Conservation (phyloP, 305 asterid genomes). For the Rubia balearica region DNA sequence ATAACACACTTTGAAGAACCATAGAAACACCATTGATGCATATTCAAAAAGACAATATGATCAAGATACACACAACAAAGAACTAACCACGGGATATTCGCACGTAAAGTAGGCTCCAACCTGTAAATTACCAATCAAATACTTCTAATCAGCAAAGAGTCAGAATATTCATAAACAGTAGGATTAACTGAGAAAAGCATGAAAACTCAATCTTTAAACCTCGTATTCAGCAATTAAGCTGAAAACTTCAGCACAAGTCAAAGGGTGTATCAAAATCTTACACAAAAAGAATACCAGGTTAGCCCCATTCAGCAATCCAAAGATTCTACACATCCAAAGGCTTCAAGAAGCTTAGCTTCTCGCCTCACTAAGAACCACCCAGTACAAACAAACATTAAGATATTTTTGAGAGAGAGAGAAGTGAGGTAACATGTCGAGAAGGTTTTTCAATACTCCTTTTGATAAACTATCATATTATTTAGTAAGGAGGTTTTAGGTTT, state of each 20-base stretch:
- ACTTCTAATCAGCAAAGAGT: background rate
- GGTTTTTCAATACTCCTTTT: too few species aligned
- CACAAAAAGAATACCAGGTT: background rate
- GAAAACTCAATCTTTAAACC: background rate
- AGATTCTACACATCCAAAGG: background rate
- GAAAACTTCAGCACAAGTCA: background rate
- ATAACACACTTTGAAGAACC: background rate
- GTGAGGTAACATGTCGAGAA: too few species aligned
- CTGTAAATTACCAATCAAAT: too few species aligned
- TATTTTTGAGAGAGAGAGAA: background rate
- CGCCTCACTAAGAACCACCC: background rate
- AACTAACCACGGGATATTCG: too few species aligned
- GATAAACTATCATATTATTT: too few species aligned
- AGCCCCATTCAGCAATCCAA: background rate
- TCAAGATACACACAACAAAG: too few species aligned
- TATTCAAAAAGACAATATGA: background rate
- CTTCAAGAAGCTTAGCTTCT: background rate
- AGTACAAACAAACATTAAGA: background rate
- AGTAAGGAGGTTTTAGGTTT: too few species aligned
- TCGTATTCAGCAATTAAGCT: background rate
- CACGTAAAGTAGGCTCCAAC: too few species aligned
- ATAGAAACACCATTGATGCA: background rate
- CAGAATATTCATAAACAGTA: background rate
- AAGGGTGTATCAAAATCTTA: background rate
- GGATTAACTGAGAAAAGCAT: background rate